Conservation (phyloP, 2,329 filamentous ascomycete genomes). For the Trichothecium sympodiale region DNA sequence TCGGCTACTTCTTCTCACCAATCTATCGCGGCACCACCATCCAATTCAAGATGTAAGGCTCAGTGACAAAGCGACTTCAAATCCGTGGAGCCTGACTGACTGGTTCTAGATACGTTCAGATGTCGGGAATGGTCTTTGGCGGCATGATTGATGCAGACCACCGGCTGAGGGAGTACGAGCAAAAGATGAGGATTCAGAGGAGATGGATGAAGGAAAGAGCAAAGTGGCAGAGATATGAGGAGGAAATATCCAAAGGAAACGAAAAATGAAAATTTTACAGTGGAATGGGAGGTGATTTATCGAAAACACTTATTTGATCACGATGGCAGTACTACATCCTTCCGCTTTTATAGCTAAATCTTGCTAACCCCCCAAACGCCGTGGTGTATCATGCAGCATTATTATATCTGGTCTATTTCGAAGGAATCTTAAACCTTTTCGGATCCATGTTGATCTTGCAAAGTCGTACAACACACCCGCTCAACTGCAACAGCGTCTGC, state of each 20-base stretch:
- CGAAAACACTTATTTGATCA: background rate
- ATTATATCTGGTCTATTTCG: background rate
- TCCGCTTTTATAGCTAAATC: background rate
- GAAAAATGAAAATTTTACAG: background rate
- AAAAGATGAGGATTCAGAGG: constrained; percentile 51
- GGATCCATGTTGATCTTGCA: constrained; percentile 97
- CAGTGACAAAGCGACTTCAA: background rate
- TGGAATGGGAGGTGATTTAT: background rate
- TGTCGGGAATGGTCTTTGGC: constrained; percentile 77
- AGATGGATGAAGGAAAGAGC: constrained; percentile 53
- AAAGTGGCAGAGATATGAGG: constrained; percentile 57
- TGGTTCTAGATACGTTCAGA: constrained; percentile 58
- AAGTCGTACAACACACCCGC: constrained; percentile 80
- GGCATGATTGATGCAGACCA: constrained; percentile 66
- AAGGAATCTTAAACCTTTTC: constrained; percentile 51
- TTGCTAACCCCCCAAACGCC: too few relatives aligned
- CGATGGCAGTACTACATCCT: background rate
- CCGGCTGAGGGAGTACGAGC: constrained; percentile 56
- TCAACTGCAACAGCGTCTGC: constrained; percentile 86
- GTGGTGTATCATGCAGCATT: background rate
- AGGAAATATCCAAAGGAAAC: constrained; percentile 25
- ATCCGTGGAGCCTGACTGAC: constrained; percentile 1
- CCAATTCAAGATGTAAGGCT: constrained; percentile 64
- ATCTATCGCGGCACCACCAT: constrained; percentile 62
- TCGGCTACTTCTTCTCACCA: constrained; percentile 55